phyloP scores from a whole-genome alignment of 2,329 filamentous ascomycete genomes.

The Botrytis paeoniae region DNA sequence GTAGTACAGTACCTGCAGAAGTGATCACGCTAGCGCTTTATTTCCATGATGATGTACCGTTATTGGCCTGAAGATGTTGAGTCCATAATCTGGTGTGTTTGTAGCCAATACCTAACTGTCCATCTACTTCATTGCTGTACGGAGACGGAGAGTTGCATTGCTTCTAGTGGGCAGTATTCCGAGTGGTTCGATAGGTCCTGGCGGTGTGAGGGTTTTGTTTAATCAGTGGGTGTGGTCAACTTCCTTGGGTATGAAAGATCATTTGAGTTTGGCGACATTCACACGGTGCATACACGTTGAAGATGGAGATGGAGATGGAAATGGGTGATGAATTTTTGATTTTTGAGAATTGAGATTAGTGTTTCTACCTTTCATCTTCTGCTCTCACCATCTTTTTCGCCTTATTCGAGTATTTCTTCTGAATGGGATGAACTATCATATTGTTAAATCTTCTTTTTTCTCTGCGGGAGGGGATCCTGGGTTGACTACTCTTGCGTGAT shows the following conservation, averaged over 20 bases:
- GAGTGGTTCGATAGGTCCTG: not conserved
- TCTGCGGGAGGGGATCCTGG: not conserved
- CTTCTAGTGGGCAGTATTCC: not conserved
- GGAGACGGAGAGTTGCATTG: not conserved
- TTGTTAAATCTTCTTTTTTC: not conserved
- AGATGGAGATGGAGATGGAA: not conserved
- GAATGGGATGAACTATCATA: not conserved
- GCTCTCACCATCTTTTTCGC: not conserved
- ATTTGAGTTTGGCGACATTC: not conserved
- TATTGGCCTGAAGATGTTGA: constrained; percentile 2
- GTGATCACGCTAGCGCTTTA: not conserved
- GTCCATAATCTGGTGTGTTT: not conserved
- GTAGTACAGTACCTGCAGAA: constrained; percentile 14
- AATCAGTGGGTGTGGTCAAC: not conserved
- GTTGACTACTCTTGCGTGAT: not conserved
- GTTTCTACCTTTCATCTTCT: not conserved
- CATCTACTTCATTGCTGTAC: not conserved
- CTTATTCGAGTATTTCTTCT: not conserved
- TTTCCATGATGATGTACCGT: not conserved
- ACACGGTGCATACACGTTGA: not conserved
- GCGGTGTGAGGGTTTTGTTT: not conserved
- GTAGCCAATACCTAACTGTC: not conserved
- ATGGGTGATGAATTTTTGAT: not conserved
- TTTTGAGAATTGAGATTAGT: not conserved
- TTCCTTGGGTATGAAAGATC: not conserved